These are phyloP conservation scores for Pyricularia pennisetigena DNA, from an alignment of 2,329 filamentous ascomycete genomes.

Conservation along the genomic window DNA sequence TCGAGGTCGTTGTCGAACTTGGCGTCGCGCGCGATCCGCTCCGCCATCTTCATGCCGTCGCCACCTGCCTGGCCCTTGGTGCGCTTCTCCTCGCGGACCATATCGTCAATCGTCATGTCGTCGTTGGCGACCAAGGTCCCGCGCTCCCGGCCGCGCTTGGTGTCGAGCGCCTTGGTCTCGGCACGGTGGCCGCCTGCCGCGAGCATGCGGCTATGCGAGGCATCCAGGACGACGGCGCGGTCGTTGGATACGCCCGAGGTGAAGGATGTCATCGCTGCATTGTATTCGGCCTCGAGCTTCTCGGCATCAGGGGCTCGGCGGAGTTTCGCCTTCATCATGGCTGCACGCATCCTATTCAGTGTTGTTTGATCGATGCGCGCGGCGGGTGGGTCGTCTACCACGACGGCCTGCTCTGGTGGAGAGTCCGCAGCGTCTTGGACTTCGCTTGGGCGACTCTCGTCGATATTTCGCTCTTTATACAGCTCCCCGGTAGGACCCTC, in stretches of 20 bases:
- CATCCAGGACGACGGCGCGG: slow-evolving; percentile 68
- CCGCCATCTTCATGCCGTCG: slow-evolving; percentile 74
- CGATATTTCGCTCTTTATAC: slow-evolving; percentile 55
- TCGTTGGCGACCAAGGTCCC: slow-evolving; percentile 84
- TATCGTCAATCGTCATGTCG: slow-evolving; percentile 93
- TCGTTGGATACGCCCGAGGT: slow-evolving; percentile 35
- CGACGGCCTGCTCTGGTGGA: slow-evolving; percentile 40
- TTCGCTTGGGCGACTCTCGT: slow-evolving; percentile 16
- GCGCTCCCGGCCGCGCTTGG: slow-evolving; percentile 72
- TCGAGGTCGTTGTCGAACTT: slow-evolving; percentile 91
- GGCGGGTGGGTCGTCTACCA: slow-evolving; percentile 37
- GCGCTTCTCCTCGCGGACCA: slow-evolving; percentile 88
- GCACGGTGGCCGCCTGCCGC: slow-evolving; percentile 48
- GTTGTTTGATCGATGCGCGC: slow-evolving; percentile 63
- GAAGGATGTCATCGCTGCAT: slow-evolving; percentile 58
- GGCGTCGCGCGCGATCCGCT: slow-evolving; percentile 85
- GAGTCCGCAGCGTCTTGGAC: slow-evolving; percentile 2
- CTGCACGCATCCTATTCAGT: slow-evolving; percentile 82
- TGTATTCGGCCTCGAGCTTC: slow-evolving; percentile 76
- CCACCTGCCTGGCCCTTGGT: slow-evolving; percentile 69
- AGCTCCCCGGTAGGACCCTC: slow-evolving; percentile 83
- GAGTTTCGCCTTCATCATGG: slow-evolving; percentile 93
- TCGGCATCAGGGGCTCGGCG: slow-evolving; percentile 65
- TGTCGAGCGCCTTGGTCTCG: slow-evolving; percentile 71
- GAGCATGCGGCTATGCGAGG: slow-evolving; percentile 84